A percentile compares a stretch with the other conserved stretches of the same genome.
These are phyloP conservation scores for Trichocladium antarcticum DNA, from an alignment of 495 filamentous ascomycete species.

Conservation along the genomic window DNA sequence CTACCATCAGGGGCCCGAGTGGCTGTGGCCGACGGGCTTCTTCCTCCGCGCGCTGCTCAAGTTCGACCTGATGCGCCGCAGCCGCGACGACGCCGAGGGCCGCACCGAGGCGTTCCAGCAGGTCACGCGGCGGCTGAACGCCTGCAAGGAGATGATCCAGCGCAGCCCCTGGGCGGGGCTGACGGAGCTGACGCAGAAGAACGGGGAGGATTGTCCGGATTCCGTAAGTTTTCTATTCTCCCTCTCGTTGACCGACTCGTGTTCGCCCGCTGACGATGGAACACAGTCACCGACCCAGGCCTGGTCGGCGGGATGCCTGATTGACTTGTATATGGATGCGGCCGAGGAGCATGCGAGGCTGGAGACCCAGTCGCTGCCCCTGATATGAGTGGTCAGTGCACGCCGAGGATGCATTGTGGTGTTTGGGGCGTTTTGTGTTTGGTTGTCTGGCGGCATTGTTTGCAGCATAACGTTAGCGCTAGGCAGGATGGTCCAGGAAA, in stretches of 20 bases:
- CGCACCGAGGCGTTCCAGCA: slow-evolving; percentile 87
- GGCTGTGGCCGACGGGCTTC: slow-evolving; percentile 97
- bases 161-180: slow-evolving; percentile 81
- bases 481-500: neutral
- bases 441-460: neutral
- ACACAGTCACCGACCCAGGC: slow-evolving; percentile 77
- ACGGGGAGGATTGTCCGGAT: slow-evolving; percentile 70
- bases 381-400: slow-evolving; percentile 7
- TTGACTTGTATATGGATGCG: slow-evolving; percentile 92
- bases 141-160: slow-evolving; percentile 67
- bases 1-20: slow-evolving; percentile 97
- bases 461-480: too few relatives aligned
- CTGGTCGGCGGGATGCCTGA: slow-evolving; percentile 86
- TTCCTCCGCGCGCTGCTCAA: slow-evolving; percentile 82
- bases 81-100: slow-evolving; percentile 45
- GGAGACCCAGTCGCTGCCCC: slow-evolving; percentile 15
- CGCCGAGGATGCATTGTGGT: neutral
- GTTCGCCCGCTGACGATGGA: slow-evolving; percentile 3
- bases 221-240: slow-evolving; percentile 52
- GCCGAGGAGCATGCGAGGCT: slow-evolving; percentile 35
- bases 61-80: slow-evolving; percentile 71
- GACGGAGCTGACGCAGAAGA: slow-evolving; percentile 86
- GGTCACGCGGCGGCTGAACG: slow-evolving; percentile 68
- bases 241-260: neutral
- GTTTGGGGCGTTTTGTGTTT: neutral